Percentiles rank a stretch among this genome's conserved stretches.
phyloP scores from a whole-genome alignment of 2,329 filamentous ascomycete species.

The Macrophomina tecta region DNA sequence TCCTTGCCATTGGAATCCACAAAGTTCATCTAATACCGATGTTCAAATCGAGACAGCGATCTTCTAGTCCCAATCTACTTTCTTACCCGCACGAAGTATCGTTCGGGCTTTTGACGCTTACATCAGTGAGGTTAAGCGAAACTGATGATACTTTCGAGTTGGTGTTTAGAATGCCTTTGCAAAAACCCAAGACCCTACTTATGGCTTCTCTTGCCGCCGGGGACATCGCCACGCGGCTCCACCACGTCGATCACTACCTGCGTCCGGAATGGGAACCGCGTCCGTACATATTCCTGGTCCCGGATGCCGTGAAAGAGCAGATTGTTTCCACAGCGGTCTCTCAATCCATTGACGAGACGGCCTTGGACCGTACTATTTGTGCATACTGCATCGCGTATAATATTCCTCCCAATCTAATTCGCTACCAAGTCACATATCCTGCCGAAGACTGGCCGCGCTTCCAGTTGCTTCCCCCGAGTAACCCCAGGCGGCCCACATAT shows the following conservation, averaged over 20 bases:
- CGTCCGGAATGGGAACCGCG: constrained; percentile 70
- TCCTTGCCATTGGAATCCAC: constrained; percentile 72
- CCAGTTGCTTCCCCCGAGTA: constrained; percentile 64
- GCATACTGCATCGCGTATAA: constrained; percentile 74
- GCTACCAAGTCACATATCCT: constrained; percentile 56
- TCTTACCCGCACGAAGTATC: constrained; percentile 60
- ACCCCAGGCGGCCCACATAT: constrained; percentile 56
- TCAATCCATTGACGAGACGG: constrained; percentile 64
- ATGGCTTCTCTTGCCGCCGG: constrained; percentile 68
- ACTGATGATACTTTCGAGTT: constrained; percentile 71
- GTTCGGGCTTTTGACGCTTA: constrained; percentile 68
- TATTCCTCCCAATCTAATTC: constrained; percentile 70
- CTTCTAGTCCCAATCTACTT: constrained; percentile 60
- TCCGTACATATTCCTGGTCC: constrained; percentile 67
- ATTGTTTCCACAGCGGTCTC: constrained; percentile 44
- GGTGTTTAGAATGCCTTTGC: constrained; percentile 66
- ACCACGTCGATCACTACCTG: constrained; percentile 66
- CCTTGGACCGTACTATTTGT: constrained; percentile 70
- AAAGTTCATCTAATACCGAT: constrained; percentile 73
- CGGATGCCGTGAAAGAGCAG: constrained; percentile 51
- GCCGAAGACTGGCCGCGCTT: constrained; percentile 72
- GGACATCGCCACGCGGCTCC: constrained; percentile 68
- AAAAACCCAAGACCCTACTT: constrained; percentile 61
- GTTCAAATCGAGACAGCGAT: constrained; percentile 61
- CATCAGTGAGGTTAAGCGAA: constrained; percentile 63